Base-by-base conservation (phyloP, 768 basidiomycete genomes). In the Russula ochroleuca region DNA sequence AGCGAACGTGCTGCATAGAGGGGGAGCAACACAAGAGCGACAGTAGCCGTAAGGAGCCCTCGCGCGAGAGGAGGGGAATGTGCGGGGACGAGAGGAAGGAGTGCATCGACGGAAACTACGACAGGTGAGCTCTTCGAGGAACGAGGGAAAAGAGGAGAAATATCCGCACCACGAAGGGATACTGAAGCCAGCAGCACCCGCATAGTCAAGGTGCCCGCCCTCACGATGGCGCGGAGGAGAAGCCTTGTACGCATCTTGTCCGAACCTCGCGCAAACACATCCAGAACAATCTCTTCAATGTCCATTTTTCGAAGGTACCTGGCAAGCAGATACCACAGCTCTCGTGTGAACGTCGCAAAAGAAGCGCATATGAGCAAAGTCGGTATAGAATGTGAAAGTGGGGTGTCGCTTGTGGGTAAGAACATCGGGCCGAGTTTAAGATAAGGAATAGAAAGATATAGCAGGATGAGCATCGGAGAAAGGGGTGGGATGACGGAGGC, bases 281-380 rank as follows among this genome's bases (percentile, higher is more conserved):
- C 81, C 19, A 85, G 69, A 56, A 90, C 70, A 47, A 90, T 77
- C 64, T 89, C 88, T 71, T 88, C 85, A 41, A 85, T 72, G 64
- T 87, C 83, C 37, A 80, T 78, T 72, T 83, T 81, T 68, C 83
- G 82, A 50, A 88, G 77, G 72, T 91, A 88, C 37, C 85, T 80
- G 50, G 85, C 83, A n/a, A 91, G 80, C 78, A 90, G 81, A 74
- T 88, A 90, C 85, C 86, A 88, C 54, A 91, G 75, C 67, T 88
- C 87, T 56, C 86, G 77, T 43, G 84, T 78, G 65, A 87, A 82
- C 37, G 80, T 80, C 8, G 88, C 80, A 15, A 87, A 73, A 40
- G 79, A 67, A n/a, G 85, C 84, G 62, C 84, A 84, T 33, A 79
- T 68, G 37, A 84, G 51, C 2, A 89, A 72, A 1, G 77, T 73